phyloP scores from a whole-genome alignment of 83 land plant species.

The Isoetes engelmannii region DNA sequence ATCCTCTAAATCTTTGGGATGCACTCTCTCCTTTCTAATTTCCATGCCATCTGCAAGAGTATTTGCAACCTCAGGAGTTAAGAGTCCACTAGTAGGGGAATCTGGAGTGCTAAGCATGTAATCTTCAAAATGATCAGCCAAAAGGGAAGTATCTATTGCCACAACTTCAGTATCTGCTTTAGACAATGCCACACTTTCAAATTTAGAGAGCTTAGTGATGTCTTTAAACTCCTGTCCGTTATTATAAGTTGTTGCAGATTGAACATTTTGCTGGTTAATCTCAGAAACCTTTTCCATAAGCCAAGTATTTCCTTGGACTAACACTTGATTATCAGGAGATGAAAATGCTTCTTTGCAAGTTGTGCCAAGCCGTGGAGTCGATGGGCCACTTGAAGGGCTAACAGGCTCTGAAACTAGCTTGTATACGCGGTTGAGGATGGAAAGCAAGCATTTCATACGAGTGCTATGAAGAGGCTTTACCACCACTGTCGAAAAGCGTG shows the following conservation, averaged over 20 bases:
- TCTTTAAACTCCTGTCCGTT: background rate
- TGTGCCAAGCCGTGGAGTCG: background rate
- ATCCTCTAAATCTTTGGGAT: slow-evolving; percentile 10
- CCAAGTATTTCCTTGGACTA: no score
- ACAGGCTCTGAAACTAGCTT: slow-evolving; percentile 8
- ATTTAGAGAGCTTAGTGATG: background rate
- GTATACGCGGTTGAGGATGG: background rate
- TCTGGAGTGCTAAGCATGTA: slow-evolving; percentile 8
- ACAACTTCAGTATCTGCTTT: no score
- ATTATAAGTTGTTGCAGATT: background rate
- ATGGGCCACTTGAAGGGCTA: slow-evolving; percentile 11
- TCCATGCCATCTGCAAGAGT: slow-evolving; percentile 9
- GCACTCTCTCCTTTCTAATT: slow-evolving; percentile 3
- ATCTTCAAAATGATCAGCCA: slow-evolving; percentile 4
- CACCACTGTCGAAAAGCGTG: background rate
- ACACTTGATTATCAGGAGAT: no score
- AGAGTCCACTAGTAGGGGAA: slow-evolving; percentile 10
- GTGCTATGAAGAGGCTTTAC: slow-evolving; percentile 12
- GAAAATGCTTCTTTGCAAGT: no score
- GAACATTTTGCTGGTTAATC: background rate
- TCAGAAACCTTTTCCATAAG: no score
- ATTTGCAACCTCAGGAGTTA: slow-evolving; percentile 10
- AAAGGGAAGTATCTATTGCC: background rate
- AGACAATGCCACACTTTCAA: background rate
- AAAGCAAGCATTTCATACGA: background rate